Percentiles rank a stretch among this genome's conserved stretches.
Evolutionary conservation across 495 filamentous ascomycete genomes (phyloP).

Genomic region (Penicillium subrubescens): DNA sequence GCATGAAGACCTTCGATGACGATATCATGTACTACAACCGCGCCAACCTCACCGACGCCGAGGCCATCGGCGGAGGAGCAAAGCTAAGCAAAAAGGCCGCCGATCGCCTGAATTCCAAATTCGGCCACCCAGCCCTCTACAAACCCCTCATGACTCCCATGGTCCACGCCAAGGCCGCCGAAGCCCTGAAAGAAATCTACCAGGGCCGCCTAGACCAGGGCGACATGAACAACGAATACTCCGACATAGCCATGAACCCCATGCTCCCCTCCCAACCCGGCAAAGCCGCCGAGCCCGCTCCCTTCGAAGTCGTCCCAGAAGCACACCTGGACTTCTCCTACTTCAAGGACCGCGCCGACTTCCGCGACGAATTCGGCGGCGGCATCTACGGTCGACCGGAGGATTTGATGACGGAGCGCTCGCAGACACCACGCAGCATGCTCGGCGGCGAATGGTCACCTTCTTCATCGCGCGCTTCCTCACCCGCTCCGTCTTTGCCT

Average conservation of each 20-base stretch:
- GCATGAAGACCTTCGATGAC: conserved; percentile 72
- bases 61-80: conserved; percentile 47
- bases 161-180: conserved; percentile 88
- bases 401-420: conserved; percentile 65
- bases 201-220: conserved; percentile 70
- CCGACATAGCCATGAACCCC: conserved; percentile 72
- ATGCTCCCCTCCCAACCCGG: conserved; percentile 80
- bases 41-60: conserved; percentile 58
- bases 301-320: conserved; percentile 90
- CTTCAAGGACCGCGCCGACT: conserved; percentile 86
- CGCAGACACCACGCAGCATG: conserved; percentile 64
- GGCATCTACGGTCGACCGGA: conserved; percentile 70
- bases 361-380: conserved; percentile 83
- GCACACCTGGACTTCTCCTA: conserved; percentile 89
- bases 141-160: conserved; percentile 89
- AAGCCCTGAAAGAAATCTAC: conserved; percentile 78
- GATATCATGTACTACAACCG: conserved; percentile 77
- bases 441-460: conserved; percentile 46
- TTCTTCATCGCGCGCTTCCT: conserved; percentile 49
- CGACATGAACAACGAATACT: conserved; percentile 66
- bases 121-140: conserved; percentile 90
- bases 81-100: conserved; percentile 54
- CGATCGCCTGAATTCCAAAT: conserved; percentile 77
- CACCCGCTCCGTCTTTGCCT: conserved; percentile 43
- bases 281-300: conserved; percentile 51